phyloP scores from a whole-genome alignment of 306 rosid genomes.

The Medicago ruthenica region DNA sequence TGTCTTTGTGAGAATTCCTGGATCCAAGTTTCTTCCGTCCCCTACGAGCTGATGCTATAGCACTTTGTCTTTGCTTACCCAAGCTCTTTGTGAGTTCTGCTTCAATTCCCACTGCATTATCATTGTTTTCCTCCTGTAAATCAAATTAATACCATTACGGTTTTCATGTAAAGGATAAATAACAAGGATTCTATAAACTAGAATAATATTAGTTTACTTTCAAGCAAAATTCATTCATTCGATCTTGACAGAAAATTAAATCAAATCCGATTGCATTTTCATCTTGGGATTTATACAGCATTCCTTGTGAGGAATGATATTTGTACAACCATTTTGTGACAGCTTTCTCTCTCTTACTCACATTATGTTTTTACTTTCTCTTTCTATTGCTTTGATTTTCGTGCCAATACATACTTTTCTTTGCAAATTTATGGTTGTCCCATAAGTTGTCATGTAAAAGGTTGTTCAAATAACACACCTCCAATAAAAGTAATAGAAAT shows the following conservation, averaged over 20 bases:
- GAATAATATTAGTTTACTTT: not conserved
- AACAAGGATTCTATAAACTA: not conserved
- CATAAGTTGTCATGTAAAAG: too few species aligned
- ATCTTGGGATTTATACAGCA: not conserved
- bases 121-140: constrained; percentile 55
- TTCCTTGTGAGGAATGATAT: too few species aligned
- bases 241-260: not conserved
- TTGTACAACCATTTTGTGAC: too few species aligned
- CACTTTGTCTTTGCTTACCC: constrained; percentile 69
- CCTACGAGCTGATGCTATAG: constrained; percentile 63
- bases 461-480: too few species aligned
- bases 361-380: too few species aligned
- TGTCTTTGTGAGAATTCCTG: constrained; percentile 84
- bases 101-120: constrained; percentile 51
- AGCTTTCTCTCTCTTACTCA: too few species aligned
- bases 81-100: constrained; percentile 65
- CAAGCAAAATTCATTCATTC: not conserved
- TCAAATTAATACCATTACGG: not conserved
- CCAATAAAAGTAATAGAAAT: constrained; percentile 17
- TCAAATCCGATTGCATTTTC: not conserved
- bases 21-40: constrained; percentile 62
- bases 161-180: constrained; percentile 16
- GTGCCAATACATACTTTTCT: too few species aligned
- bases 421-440: too few species aligned
- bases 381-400: too few species aligned